Base-by-base conservation (phyloP, 257 asterid species). In the Agastache rugosa region DNA sequence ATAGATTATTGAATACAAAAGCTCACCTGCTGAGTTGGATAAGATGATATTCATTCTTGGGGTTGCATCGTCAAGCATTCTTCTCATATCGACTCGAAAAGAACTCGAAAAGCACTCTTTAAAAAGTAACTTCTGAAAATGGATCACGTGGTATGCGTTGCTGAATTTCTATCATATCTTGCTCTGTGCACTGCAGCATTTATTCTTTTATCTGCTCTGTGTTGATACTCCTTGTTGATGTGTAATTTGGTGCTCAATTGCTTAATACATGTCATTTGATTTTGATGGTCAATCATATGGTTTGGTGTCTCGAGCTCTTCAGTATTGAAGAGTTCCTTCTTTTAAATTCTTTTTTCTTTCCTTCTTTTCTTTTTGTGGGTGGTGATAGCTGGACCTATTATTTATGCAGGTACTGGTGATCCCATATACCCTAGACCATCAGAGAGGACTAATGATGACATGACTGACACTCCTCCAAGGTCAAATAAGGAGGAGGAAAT, bases 11-110 rank as follows among this genome's bases (percentile, higher is more conserved):
- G 19, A 25, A 14, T 27, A 58, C 10, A 58, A 25, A 37, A 55
- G 0, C 35, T 12, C 35, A 34, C 29, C 61, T 17, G 29, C 22
- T 34, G 25, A 35, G 16, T 19, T 63, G 69, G 58, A 51, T 20
- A 9, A 12, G 62, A 54, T 25, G 41, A 60, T 6, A 12, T 67
- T 87, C 84, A 92, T 12, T 75, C 60, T 80, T 86, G 86, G 2
- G 92, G 88, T 74, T 87, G 96, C 96, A 89, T 89, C 63, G 84
- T 85, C 84, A 89, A 91, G 63, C 97, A 90, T 58, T 92, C 98
- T 68, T 90, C 96, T 39, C 94, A 75, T 68, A 92, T 90, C 14
- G 98, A 92, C 85, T 90, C 89, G 79, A 90, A 93, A 64, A 93
- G 96, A 64, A 83, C 75, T 0, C n/a, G n/a, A n/a, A n/a, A n/a